Conservation (phyloP, 257 asterid genomes). For the Forsythia viridissima region DNA sequence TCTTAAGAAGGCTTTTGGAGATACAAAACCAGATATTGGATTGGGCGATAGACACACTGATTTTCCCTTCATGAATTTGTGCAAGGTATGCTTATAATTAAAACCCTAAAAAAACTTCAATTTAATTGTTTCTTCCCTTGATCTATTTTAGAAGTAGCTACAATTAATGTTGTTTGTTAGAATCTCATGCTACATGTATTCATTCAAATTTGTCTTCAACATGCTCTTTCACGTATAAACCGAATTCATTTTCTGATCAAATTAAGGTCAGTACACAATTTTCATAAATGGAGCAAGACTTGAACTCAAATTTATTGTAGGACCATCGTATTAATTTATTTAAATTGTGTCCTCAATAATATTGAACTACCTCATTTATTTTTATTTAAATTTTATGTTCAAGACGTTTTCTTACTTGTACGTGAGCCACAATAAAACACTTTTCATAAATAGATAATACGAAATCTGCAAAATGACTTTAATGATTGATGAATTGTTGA, state of each 20-base stretch:
- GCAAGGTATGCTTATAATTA: conserved; percentile 44
- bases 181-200: not conserved
- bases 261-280: no score
- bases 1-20: conserved; percentile 50
- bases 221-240: not conserved
- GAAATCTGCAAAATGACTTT: not conserved
- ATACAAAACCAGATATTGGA: conserved; percentile 52
- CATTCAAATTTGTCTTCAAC: not conserved
- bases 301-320: not conserved
- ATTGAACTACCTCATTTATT: not conserved
- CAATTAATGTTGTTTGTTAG: not conserved
- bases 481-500: not conserved
- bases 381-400: not conserved
- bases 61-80: conserved; percentile 50
- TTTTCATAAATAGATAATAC: not conserved
- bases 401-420: not conserved
- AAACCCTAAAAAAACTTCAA: not conserved
- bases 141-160: not conserved
- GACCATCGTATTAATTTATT: no score
- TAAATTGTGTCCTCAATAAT: not conserved
- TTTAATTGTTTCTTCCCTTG: not conserved
- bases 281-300: not conserved
- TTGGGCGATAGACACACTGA: conserved; percentile 61
- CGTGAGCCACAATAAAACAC: not conserved
- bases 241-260: not conserved